Evolutionary conservation across 108 stramenopile genomes (phyloP), one percentile per base, ranked within the genome.

Genomic region (Pseudonitzschia pungens): DNA sequence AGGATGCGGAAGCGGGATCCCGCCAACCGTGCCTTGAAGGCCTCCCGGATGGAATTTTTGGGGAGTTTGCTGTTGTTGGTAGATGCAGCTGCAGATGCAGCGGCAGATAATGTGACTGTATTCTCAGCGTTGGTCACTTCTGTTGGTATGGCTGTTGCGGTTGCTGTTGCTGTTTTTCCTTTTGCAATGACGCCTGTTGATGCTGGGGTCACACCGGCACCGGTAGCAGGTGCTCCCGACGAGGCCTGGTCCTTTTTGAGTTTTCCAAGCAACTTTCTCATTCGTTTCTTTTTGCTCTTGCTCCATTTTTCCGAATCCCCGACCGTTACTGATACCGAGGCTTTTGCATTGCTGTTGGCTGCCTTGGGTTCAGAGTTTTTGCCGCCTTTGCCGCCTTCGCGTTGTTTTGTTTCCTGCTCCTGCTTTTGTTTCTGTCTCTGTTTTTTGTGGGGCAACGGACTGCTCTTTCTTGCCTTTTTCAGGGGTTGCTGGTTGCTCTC

Each of bases 1-100:
- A 99, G 85, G 72, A 88, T 89, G 42, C 99, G 93, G 77, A 99
- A 99, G 36, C 96, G 85, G n/a, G 95, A 96, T 4, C 98, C 96
- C 41, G 92, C 77, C 36, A 99, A 84, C 0, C 90, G 88, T 11
- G 86, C 88, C 28, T 88, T 79, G 70, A 91, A 95, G 77, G 53
- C 76, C 48, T 75, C 64, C 42, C 71, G 74, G 0, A 75, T 16
- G 21, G 71, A 67, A 24, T 65, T 59, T 43, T 72, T 27, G n/a
- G 72, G 9, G 62, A 6, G 14, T 29, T 21, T 27, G 16, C 21
- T 27, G 59, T 29, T 48, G 41, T 48, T 26, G 10, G 31, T 24
- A 27, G 22, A 36, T 0, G 22, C 27, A 9, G 57, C 64, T 18
- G 44, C 0, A 64, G 28, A 31, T 5, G 33, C 24, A 74, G 18